These are phyloP conservation scores for Monotropa hypopitys DNA, from an alignment of 179 eudicot genomes.

Conservation along the genomic window DNA sequence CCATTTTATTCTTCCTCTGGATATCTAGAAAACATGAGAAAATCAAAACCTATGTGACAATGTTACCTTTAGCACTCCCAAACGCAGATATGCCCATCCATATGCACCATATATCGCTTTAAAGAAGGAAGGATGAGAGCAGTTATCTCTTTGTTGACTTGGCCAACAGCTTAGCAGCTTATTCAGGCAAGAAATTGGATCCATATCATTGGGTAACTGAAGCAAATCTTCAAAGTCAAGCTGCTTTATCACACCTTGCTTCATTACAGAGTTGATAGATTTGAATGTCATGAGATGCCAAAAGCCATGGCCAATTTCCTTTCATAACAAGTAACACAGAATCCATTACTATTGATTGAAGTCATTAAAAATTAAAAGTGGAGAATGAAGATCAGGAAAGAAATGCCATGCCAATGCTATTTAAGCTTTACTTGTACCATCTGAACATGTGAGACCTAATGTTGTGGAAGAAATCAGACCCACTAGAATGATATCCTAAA, in stretches of 20 bases:
- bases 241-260: constrained; percentile 61
- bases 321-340: constrained; percentile 14
- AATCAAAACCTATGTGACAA: not conserved
- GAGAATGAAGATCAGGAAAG: not conserved
- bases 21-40: not conserved
- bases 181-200: constrained; percentile 56
- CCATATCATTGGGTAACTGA: constrained; percentile 67
- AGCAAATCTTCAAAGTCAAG: constrained; percentile 82
- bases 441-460: not conserved
- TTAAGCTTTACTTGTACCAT: constrained; percentile 4
- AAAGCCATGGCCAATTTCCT: constrained; percentile 32
- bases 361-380: not conserved
- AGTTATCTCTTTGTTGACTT: constrained; percentile 32
- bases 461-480: not conserved
- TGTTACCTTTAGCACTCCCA: constrained; percentile 79
- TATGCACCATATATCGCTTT: constrained; percentile 57
- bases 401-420: not conserved
- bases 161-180: constrained; percentile 41
- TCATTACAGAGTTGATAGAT: constrained; percentile 47
- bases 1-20: not conserved
- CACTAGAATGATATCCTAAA: not conserved
- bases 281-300: constrained; percentile 60
- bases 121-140: constrained; percentile 55
- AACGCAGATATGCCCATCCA: constrained; percentile 81
- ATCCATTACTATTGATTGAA: not conserved